Conservation (phyloP, 140 eudicot species). For the Ambrosia hybrid region DNA sequence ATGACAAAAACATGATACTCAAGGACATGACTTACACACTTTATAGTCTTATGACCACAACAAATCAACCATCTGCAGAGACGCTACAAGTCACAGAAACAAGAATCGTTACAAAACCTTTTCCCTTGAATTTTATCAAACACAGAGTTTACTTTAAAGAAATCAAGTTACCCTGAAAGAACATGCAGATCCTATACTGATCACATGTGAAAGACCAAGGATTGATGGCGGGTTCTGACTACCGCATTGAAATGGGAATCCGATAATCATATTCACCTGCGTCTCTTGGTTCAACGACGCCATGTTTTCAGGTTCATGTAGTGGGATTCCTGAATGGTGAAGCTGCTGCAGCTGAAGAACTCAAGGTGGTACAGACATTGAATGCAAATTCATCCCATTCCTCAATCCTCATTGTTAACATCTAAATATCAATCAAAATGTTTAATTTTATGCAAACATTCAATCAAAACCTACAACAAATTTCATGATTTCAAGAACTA, state of each 20-base stretch:
- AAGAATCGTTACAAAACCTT: not conserved
- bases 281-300: constrained; percentile 26
- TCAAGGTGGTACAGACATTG: constrained; percentile 52
- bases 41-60: no score
- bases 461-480: not conserved
- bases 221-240: constrained; percentile 24
- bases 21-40: no score
- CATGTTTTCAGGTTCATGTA: constrained; percentile 29
- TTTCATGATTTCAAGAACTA: constrained; percentile 8
- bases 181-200: constrained; percentile 32
- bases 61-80: no score
- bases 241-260: constrained; percentile 27
- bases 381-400: constrained; percentile 66
- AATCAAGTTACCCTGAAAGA: constrained; percentile 39
- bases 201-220: constrained; percentile 27
- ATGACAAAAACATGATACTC: no score
- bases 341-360: constrained; percentile 45
- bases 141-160: not conserved
- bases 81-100: no score
- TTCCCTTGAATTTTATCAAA: not conserved
- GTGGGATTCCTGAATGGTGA: constrained; percentile 28
- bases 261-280: constrained; percentile 22
- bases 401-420: constrained; percentile 82
- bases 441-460: not conserved
- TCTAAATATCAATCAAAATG: constrained; percentile 35